Base-by-base conservation (phyloP, 1,284 basidiomycete genomes). In the Mycena sp. region DNA sequence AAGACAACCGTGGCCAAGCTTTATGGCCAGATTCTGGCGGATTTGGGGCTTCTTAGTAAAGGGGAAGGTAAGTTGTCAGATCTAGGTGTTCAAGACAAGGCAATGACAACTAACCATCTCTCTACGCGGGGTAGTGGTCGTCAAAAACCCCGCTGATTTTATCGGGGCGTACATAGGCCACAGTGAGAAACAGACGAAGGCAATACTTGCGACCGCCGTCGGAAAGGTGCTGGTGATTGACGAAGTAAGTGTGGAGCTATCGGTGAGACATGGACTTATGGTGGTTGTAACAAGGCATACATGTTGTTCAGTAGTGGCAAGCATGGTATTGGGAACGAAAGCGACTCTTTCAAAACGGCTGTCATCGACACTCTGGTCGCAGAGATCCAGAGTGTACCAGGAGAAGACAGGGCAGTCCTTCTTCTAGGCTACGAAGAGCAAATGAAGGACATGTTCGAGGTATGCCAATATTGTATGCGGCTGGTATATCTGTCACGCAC, bases 321-420 rank as follows among this genome's bases (percentile, higher is more conserved):
- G n/a, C n/a, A n/a, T n/a, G n/a, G n/a, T n/a, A 52, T 37, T 23
- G 70, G 71, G 4, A 65, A 49, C n/a, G 63, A 71, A 28, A 71
- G 49, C 32, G 87, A 90, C 66, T 71, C 77, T 0, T 90, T 77
- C 75, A 90, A 88, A 70, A 87, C 85, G 1, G 81, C 87, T 0
- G 89, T 90, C 41, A 87, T 90, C 52, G 89, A 90, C 64, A 90
- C 89, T 1, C 84, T 90, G 54, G 89, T 90, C 0, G 89, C 89
- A 0, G 89, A 90, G 71, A 83, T 90, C 10, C 89, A 91, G 68
- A 88, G 82, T 56, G 80, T 81, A 1, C 86, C 87, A 0, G 88
- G 88, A 0, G 88, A 90, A 61, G 89, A 90, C 68, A 82, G 88
- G 3, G 89, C 87, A 59, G 87, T 90, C 1, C 76, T 90, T 26